A percentile compares a stretch with the other conserved stretches of the same genome.
These are phyloP conservation scores for Vachellia collinsii DNA, from an alignment of 306 rosid species.

Conservation along the genomic window DNA sequence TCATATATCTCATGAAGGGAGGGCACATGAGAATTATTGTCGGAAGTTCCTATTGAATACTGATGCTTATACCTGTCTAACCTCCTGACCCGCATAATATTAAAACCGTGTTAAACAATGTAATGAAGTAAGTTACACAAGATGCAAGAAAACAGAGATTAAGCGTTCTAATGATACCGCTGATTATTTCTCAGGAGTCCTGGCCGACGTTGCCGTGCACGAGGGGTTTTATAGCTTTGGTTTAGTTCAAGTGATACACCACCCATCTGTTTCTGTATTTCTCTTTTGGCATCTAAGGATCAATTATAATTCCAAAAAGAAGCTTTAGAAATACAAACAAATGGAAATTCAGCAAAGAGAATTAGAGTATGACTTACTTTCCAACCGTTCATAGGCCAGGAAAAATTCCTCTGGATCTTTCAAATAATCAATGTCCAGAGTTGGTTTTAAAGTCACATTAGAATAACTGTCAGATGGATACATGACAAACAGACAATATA, in stretches of 20 bases:
- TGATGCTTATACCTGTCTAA: slow-evolving; percentile 60
- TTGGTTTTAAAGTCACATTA: slow-evolving; percentile 51
- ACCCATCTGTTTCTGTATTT: slow-evolving; percentile 67
- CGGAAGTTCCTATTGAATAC: slow-evolving; percentile 40
- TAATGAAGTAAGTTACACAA: slow-evolving; percentile 1
- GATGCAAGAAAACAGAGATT: slow-evolving; percentile 10
- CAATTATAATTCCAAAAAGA: slow-evolving; percentile 33
- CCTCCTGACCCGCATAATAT: slow-evolving; percentile 52
- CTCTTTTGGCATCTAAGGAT: slow-evolving; percentile 72
- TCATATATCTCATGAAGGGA: slow-evolving; percentile 58
- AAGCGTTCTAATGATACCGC: slow-evolving; percentile 40
- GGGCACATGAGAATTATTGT: slow-evolving; percentile 36
- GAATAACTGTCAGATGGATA: slow-evolving; percentile 48
- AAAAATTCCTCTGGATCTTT: slow-evolving; percentile 74
- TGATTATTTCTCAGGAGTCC: slow-evolving; percentile 58
- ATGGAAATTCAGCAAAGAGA: slow-evolving; percentile 6
- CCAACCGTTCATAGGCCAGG: slow-evolving; percentile 60
- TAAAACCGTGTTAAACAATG: slow-evolving; percentile 32
- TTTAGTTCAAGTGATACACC: slow-evolving; percentile 44
- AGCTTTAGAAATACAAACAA: neutral
- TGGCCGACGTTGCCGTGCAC: slow-evolving; percentile 62
- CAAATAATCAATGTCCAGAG: slow-evolving; percentile 50
- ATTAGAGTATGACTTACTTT: slow-evolving; percentile 54
- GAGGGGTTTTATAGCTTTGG: slow-evolving; percentile 41
- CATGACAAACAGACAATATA: slow-evolving; percentile 14